phyloP scores from a whole-genome alignment of 2,329 filamentous ascomycete species.

The Trichoderma sp. region DNA sequence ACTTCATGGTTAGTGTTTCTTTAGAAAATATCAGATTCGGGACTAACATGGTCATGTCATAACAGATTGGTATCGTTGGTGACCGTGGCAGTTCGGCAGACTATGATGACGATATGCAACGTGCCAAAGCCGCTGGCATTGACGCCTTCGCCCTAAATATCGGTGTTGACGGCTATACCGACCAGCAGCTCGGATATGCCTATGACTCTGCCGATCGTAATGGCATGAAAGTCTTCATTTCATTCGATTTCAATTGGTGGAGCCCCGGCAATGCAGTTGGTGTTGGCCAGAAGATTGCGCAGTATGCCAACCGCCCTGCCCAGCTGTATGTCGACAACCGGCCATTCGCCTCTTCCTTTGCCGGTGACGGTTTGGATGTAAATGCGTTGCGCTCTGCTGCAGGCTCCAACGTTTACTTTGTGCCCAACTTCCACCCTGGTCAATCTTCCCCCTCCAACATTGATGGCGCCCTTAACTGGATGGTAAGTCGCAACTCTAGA shows the following conservation, averaged over 20 bases:
- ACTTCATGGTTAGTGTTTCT: constrained; percentile 38
- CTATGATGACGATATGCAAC: constrained; percentile 47
- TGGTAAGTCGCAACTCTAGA: constrained; percentile 20
- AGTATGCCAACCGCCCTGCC: constrained; percentile 42
- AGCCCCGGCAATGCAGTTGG: constrained; percentile 34
- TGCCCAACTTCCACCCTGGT: constrained; percentile 48
- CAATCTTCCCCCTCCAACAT: constrained; percentile 37
- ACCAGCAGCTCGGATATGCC: constrained; percentile 45
- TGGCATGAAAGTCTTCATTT: constrained; percentile 53
- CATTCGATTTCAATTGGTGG: constrained; percentile 55
- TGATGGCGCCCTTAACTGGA: constrained; percentile 47
- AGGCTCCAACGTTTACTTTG: constrained; percentile 45
- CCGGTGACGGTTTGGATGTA: constrained; percentile 45
- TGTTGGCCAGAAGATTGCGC: constrained; percentile 45
- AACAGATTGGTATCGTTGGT: constrained; percentile 30
- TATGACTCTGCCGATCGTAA: constrained; percentile 46
- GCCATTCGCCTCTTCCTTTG: constrained; percentile 53
- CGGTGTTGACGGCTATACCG: constrained; percentile 42
- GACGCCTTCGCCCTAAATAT: constrained; percentile 52
- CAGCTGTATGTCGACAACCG: constrained; percentile 50
- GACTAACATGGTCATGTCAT: not conserved
- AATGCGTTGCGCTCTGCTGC: constrained; percentile 40
- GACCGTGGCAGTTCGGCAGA: constrained; percentile 41
- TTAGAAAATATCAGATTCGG: not conserved
- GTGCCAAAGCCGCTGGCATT: constrained; percentile 42